Evolutionary conservation across 2,329 filamentous ascomycete genomes (phyloP).

Genomic region (Fusarium tupiense): DNA sequence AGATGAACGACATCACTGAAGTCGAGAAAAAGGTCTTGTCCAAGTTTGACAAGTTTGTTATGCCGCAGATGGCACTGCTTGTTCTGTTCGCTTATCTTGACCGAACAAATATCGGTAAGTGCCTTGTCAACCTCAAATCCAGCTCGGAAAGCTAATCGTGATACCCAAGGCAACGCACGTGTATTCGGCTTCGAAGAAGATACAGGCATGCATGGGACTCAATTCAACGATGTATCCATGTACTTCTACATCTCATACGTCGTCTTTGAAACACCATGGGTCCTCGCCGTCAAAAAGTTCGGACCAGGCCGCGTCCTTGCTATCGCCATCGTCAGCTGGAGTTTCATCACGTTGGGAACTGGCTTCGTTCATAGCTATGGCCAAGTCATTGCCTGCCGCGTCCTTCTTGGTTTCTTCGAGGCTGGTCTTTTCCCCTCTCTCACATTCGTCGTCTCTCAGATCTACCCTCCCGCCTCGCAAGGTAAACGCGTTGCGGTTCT

Average conservation of each 20-base stretch:
- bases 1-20: background rate
- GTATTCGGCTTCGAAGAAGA: constrained; percentile 48
- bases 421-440: constrained; percentile 49
- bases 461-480: constrained; percentile 10
- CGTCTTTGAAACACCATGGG: constrained; percentile 45
- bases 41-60: constrained; percentile 44
- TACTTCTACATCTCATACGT: constrained; percentile 48
- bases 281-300: constrained; percentile 47
- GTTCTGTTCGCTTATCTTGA: constrained; percentile 43
- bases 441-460: constrained; percentile 18
- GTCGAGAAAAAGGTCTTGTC: constrained; percentile 26
- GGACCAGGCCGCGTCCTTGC: constrained; percentile 41
- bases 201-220: constrained; percentile 42
- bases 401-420: constrained; percentile 49
- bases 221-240: constrained; percentile 47
- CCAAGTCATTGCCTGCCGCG: constrained; percentile 41
- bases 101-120: constrained; percentile 41
- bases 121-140: rapidly evolving
- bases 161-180: constrained; percentile 45
- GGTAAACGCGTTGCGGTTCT: constrained; percentile 47
- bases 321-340: constrained; percentile 48
- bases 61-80: constrained; percentile 42
- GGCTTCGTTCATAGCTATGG: constrained; percentile 45
- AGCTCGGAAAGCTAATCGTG: background rate
- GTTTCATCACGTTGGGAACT: constrained; percentile 45